phyloP scores from a whole-genome alignment of 2,329 filamentous ascomycete species.

The Aureobasidium sp. region DNA sequence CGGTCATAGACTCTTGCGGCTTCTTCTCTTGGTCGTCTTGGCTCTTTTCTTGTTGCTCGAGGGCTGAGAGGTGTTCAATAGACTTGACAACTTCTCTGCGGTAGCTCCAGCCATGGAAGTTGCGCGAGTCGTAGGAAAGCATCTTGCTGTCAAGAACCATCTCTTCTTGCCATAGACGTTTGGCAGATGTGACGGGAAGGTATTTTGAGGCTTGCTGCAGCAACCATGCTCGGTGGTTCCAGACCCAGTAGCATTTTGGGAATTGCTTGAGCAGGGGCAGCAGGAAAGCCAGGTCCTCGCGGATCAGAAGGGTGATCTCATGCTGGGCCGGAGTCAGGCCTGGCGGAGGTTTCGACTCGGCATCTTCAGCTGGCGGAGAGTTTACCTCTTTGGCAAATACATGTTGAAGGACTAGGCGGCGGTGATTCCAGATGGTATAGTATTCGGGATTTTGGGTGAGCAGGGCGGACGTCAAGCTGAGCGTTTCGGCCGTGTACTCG shows the following conservation, averaged over 20 bases:
- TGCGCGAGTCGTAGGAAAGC: constrained; percentile 76
- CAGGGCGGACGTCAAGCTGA: constrained; percentile 61
- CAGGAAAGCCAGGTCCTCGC: constrained; percentile 71
- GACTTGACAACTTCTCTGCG: constrained; percentile 69
- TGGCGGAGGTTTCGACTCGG: constrained; percentile 8
- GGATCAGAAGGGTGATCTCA: constrained; percentile 50
- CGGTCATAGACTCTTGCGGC: constrained; percentile 53
- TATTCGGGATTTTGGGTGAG: constrained; percentile 76
- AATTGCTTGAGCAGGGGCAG: constrained; percentile 76
- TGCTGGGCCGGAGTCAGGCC: constrained; percentile 31
- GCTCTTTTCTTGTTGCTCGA: constrained; percentile 27
- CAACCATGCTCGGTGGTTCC: constrained; percentile 90
- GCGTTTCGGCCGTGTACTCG: constrained; percentile 48
- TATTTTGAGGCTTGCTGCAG: constrained; percentile 63
- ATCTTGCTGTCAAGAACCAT: constrained; percentile 79
- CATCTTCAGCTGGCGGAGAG: constrained; percentile 32
- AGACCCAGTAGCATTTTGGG: constrained; percentile 99
- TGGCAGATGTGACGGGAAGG: constrained; percentile 51
- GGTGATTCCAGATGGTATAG: constrained; percentile 86
- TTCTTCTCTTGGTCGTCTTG: background rate
- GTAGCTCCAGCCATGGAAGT: constrained; percentile 97
- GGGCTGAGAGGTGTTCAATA: constrained; percentile 53
- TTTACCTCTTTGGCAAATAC: constrained; percentile 47
- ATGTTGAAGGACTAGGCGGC: constrained; percentile 63
- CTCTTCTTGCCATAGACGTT: constrained; percentile 74